Evolutionary conservation across 2,329 filamentous ascomycete genomes (phyloP).

Genomic region (Pseudohalonectria lignicola): DNA sequence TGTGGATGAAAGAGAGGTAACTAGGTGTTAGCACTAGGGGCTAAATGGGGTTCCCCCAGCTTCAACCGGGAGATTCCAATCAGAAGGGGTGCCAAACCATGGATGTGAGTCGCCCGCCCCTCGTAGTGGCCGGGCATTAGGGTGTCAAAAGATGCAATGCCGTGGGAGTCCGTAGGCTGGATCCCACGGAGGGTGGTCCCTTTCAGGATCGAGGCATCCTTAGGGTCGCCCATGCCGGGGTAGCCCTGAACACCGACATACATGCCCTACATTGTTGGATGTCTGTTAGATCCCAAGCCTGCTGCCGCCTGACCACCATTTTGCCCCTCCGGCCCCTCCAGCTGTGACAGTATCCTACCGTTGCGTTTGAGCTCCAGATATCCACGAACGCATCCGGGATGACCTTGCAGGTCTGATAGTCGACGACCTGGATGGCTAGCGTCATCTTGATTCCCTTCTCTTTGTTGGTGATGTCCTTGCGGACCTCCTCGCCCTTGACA

Average conservation of each 20-base stretch:
- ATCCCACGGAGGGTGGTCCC: conserved; percentile 22
- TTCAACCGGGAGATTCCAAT: too few relatives aligned
- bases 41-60: too few relatives aligned
- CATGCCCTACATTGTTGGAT: background rate
- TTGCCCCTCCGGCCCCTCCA: conserved; percentile 25
- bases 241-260: conserved; percentile 6
- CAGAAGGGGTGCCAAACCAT: conserved; percentile 11
- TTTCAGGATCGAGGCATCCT: conserved; percentile 22
- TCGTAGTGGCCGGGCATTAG: conserved; percentile 31
- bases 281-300: background rate
- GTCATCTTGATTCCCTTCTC: conserved; percentile 34
- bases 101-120: conserved; percentile 28
- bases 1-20: background rate
- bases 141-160: conserved; percentile 27
- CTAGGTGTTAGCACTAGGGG: background rate
- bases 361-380: conserved; percentile 26
- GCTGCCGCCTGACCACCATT: background rate
- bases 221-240: conserved; percentile 11
- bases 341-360: conserved; percentile 8
- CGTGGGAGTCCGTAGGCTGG: conserved; percentile 25
- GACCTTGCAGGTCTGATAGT: conserved; percentile 39
- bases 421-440: conserved; percentile 40
- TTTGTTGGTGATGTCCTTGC: conserved; percentile 33
- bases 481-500: conserved; percentile 36
- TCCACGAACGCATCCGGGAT: conserved; percentile 36